Base-by-base conservation (phyloP, 768 basidiomycete genomes). In the Cystobasidium ongulense region DNA sequence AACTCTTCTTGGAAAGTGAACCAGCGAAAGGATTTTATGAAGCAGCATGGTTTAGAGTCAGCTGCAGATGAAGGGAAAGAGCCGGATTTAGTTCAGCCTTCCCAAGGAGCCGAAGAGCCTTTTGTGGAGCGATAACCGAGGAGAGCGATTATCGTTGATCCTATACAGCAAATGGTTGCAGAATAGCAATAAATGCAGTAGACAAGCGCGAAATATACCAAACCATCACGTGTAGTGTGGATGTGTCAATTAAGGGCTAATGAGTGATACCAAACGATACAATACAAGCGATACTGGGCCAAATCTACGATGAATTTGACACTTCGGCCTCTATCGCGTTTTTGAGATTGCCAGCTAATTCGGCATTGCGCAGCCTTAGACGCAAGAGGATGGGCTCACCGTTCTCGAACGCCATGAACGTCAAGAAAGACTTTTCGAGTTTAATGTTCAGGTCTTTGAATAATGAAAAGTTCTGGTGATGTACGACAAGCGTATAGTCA, bases 291-390 rank as follows among this genome's bases (percentile, higher is more conserved):
- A 50, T 17, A n/a, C 46, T 61, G n/a, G 54, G 10, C 11, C 36
- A 8, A 21, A 10, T 63, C 36, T 36, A 64, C 10, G 23, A 4
- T 17, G 39, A 36, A 3, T 46, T 38, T 13, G 63, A 27, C 10
- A 64, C 38, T 27, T 64, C 66, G 1, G 59, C 75, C 0, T 74
- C 75, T 33, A 78, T 76, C 41, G 76, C 76, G 15, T 59, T 43
- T 76, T 75, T 74, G 74, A 78, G 77, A 64, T 71, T 64, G 11
- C 74, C 71, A 4, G 75, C 78, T 41, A 74, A 23, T 23, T 64
- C 75, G 7, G 68, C 52, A 59, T 59, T 71, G 31, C 54, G 29
- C 27, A 71, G 29, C 36, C 38, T 54, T 27, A 71, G 35, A 17
- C 68, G 68, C 29, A 71, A 25, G 7, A 59, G 27, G 13, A 27